Evolutionary conservation across 371 early-diverging fungal species (phyloP), one percentile per base, ranked within the genome.

Genomic region (Mortierella sp.): DNA sequence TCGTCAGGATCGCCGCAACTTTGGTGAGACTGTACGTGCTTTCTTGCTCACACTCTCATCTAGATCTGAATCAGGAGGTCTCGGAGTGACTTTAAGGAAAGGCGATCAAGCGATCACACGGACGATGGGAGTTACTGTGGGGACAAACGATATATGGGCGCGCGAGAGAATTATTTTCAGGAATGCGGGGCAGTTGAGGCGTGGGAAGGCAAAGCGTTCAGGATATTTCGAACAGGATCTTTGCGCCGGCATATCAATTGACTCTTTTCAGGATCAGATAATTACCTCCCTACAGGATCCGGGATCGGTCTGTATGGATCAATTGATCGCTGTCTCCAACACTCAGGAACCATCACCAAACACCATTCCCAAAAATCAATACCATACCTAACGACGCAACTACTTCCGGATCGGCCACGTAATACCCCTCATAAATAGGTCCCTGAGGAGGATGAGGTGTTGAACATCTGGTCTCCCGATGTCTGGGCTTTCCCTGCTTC

Each of bases 401-500:
- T 26, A 6, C 53, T 28, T 16, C 24, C 31, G 21, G 16, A n/a
- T 28, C 48, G 59, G 37, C 43, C 40, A 40, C 50, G 34, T 19
- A 61, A 61, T 28, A 34, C 14, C 14, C 21, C 26, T 43, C 21
- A 31, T n/a, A 64, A 13, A 5, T 31, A 93, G 93, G 77, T 93
- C 73, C 89, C 91, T 64, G 93, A 93, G 84, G 91, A 93, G 88
- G 93, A 93, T 82, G 93, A 93, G 81, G 64, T 91, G 26, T 82
- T 91, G 61, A 90, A 91, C 89, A 92, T 93, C 37, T 93, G 91
- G 91, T 92, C 91, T 53, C 93, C 93, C 75, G 93, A 93, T 84
- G 89, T 93, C 74, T 90, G 91, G 79, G 78, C 86, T 11, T 92
- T 91, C 89, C 90, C 89, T 72, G 90, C 92, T 59, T 79, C 87